These are phyloP conservation scores for Gossypium sturtianum DNA, from an alignment of 345 rosid genomes.

Conservation along the genomic window DNA sequence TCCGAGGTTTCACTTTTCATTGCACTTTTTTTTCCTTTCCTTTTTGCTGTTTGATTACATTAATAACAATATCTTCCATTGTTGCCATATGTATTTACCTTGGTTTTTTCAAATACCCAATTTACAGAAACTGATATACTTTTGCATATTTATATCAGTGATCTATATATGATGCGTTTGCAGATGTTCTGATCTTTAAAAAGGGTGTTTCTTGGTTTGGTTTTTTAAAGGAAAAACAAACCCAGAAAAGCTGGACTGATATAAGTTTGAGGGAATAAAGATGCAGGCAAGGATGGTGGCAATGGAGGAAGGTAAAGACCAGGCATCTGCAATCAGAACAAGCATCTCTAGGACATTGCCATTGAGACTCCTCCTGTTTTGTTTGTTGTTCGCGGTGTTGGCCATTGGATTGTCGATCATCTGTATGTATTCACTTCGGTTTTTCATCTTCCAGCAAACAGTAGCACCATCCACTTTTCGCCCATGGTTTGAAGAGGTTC, in stretches of 20 bases:
- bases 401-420: constrained; percentile 48
- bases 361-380: constrained; percentile 36
- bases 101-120: background rate
- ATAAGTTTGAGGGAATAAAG: background rate
- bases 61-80: background rate
- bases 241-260: background rate
- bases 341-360: constrained; percentile 35
- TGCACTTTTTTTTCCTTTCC: background rate
- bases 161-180: background rate
- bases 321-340: constrained; percentile 22
- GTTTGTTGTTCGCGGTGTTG: constrained; percentile 40
- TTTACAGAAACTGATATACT: background rate
- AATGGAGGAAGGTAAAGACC: constrained; percentile 54
- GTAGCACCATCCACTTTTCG: constrained; percentile 26
- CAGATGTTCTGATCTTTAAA: background rate
- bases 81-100: background rate
- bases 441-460: constrained; percentile 27
- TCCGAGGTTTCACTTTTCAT: constrained; percentile 3
- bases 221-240: background rate
- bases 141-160: background rate
- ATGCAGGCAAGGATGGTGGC: constrained; percentile 20
- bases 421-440: constrained; percentile 41
- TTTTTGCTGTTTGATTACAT: background rate
- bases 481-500: constrained; percentile 24
- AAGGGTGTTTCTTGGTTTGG: constrained; percentile 10